These are phyloP conservation scores for Solanum virginianum DNA, from an alignment of 257 asterid genomes.

Conservation along the genomic window DNA sequence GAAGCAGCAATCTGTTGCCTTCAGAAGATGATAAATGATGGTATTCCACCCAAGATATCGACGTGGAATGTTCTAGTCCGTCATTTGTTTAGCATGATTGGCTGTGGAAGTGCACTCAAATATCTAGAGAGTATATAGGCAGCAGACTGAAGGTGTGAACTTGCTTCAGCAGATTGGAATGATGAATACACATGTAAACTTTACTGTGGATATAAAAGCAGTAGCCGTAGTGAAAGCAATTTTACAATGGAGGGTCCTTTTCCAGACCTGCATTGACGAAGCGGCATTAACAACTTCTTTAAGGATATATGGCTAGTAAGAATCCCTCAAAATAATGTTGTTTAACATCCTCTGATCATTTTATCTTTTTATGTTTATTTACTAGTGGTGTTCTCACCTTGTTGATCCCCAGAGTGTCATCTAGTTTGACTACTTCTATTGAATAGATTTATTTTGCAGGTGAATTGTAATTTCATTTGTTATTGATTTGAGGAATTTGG, in stretches of 20 bases:
- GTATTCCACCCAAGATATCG: conserved; percentile 45
- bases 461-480: not conserved
- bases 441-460: not conserved
- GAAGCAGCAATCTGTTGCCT: conserved; percentile 39
- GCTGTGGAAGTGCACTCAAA: conserved; percentile 23
- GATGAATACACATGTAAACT: not conserved
- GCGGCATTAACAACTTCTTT: not conserved
- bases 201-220: not conserved
- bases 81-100: conserved; percentile 31
- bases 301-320: not conserved
- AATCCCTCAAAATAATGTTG: not conserved
- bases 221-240: not conserved
- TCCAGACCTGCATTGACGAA: not conserved
- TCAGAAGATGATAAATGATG: conserved; percentile 49
- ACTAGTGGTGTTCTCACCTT: not conserved
- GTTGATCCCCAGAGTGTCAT: not conserved
- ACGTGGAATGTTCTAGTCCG: conserved; percentile 66
- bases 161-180: not conserved
- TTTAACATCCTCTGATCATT: not conserved
- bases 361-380: not conserved
- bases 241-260: not conserved
- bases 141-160: not conserved
- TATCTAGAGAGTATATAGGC: conserved; percentile 26
- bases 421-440: not conserved
- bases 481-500: not conserved